These are phyloP conservation scores for Taiwanofungus camphoratus DNA, from an alignment of 1,284 basidiomycete genomes.

Conservation along the genomic window DNA sequence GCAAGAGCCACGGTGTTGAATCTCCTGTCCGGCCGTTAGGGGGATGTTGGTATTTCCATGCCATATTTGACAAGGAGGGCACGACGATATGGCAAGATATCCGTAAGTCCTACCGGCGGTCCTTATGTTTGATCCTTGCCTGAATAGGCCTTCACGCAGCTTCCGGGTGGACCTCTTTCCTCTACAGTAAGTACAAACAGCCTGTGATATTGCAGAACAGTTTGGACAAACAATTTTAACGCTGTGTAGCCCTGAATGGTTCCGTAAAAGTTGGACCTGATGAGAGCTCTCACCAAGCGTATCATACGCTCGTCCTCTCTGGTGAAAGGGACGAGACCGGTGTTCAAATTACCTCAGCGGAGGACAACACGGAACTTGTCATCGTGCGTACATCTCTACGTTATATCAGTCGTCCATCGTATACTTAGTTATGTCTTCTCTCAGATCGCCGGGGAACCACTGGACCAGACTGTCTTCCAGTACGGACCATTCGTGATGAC, in stretches of 20 bases:
- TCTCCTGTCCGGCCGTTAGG: constrained; percentile 88
- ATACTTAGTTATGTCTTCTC: not conserved
- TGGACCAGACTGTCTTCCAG: constrained; percentile 85
- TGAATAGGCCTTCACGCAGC: constrained; percentile 35
- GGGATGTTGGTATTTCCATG: constrained; percentile 91
- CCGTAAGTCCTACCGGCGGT: constrained; percentile 44
- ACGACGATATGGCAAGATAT: constrained; percentile 79
- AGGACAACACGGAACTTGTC: constrained; percentile 64
- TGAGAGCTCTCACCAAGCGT: constrained; percentile 43
- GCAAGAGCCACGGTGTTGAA: constrained; percentile 79
- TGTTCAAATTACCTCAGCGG: constrained; percentile 49
- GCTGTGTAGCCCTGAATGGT: constrained; percentile 58
- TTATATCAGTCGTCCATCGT: not conserved
- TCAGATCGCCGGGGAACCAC: constrained; percentile 80
- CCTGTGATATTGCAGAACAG: not conserved
- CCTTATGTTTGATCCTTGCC: not conserved
- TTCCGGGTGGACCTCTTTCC: constrained; percentile 74
- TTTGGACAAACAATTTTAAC: not conserved
- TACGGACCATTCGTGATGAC: constrained; percentile 90
- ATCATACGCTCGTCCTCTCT: constrained; percentile 79
- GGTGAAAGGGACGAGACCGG: constrained; percentile 50
- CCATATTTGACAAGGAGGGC: constrained; percentile 62
- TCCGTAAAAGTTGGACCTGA: constrained; percentile 56
- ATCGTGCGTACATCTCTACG: constrained; percentile 40
- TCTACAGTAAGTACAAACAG: constrained; percentile 55